These are phyloP conservation scores for Aspergillus oerlinghausenensis DNA, from an alignment of 2,329 filamentous ascomycete genomes.

Conservation along the genomic window DNA sequence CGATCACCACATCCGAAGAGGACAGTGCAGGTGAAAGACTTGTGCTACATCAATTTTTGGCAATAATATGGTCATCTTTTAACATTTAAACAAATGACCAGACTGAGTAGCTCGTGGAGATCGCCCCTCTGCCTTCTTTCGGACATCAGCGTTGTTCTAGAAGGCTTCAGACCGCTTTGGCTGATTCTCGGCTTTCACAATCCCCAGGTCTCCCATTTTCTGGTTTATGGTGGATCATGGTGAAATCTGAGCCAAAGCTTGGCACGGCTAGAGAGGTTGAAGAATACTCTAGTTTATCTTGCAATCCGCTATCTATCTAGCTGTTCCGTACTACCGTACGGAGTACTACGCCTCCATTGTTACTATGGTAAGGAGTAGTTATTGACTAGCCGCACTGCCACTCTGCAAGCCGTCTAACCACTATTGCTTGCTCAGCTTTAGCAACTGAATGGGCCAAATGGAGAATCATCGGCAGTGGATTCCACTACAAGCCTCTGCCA, in stretches of 20 bases:
- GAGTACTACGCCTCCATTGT: too few relatives aligned
- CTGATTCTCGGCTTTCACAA: too few relatives aligned
- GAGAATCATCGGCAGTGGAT: not conserved
- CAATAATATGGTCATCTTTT: not conserved
- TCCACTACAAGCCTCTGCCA: not conserved
- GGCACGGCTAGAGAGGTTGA: constrained; percentile 4
- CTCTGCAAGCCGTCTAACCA: too few relatives aligned
- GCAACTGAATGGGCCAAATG: not conserved
- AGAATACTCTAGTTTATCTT: not conserved
- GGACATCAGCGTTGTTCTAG: not conserved
- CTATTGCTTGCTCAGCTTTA: too few relatives aligned
- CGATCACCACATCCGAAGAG: not conserved
- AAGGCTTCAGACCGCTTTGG: not conserved
- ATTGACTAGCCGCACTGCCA: too few relatives aligned
- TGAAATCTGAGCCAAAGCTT: constrained; percentile 15
- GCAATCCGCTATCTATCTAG: too few relatives aligned
- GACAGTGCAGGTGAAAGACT: not conserved
- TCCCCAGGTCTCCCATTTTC: not conserved
- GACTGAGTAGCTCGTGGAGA: not conserved
- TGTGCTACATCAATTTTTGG: not conserved
- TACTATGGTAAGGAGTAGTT: too few relatives aligned
- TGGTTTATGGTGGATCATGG: not conserved
- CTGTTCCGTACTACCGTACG: too few relatives aligned
- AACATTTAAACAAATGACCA: not conserved
- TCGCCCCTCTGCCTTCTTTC: not conserved